A percentile compares a stretch with the other conserved stretches of the same genome.
Evolutionary conservation across 2,329 filamentous ascomycete genomes (phyloP).

Genomic region (Incumbomyces lentus): DNA sequence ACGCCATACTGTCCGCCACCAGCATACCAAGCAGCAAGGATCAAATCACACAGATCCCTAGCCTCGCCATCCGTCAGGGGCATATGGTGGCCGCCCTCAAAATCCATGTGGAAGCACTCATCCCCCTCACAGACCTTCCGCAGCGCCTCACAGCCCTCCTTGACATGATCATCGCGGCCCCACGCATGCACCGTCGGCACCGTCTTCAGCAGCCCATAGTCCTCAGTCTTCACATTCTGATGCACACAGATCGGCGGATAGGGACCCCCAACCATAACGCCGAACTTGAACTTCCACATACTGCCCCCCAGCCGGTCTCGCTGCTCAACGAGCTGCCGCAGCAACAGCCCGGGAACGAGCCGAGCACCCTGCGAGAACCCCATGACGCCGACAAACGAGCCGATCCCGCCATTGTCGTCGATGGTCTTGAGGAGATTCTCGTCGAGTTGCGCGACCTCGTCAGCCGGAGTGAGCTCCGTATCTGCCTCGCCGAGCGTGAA

Average conservation of each 20-base stretch:
- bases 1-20: slow-evolving; percentile 15
- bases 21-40: slow-evolving; percentile 20
- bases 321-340: slow-evolving; percentile 20
- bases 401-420: slow-evolving; percentile 18
- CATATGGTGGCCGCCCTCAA: slow-evolving; percentile 21
- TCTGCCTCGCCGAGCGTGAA: slow-evolving; percentile 14
- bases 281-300: slow-evolving; percentile 18
- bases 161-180: slow-evolving; percentile 21
- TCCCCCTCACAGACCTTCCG: slow-evolving; percentile 16
- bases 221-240: slow-evolving; percentile 7
- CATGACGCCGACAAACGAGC: slow-evolving; percentile 24
- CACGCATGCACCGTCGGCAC: slow-evolving; percentile 22
- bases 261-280: slow-evolving; percentile 20
- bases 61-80: slow-evolving; percentile 21
- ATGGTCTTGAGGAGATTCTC: slow-evolving; percentile 12
- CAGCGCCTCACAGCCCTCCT: slow-evolving; percentile 16
- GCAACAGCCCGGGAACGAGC: slow-evolving; percentile 20
- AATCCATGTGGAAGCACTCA: slow-evolving; percentile 19
- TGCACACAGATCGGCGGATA: slow-evolving; percentile 19
- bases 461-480: slow-evolving; percentile 11
- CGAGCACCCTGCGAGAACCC: slow-evolving; percentile 29
- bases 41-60: slow-evolving; percentile 21
- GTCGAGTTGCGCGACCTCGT: slow-evolving; percentile 17
- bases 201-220: slow-evolving; percentile 14
- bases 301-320: slow-evolving; percentile 1